These are phyloP conservation scores for Leccinum pachyderme DNA, from an alignment of 1,284 basidiomycete genomes.

Conservation along the genomic window DNA sequence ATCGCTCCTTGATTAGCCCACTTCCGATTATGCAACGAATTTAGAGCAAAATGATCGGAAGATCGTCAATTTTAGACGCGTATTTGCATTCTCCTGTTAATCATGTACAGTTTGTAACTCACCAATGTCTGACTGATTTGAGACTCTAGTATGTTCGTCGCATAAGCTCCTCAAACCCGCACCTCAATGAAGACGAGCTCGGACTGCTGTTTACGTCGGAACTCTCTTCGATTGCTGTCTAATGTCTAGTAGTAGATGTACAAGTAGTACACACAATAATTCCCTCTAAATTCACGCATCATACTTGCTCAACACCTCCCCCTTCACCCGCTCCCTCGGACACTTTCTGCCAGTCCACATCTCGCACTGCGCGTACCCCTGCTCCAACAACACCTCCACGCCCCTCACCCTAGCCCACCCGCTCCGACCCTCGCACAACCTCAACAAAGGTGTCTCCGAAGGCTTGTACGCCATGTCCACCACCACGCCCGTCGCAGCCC, in stretches of 20 bases:
- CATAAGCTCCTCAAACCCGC: neutral
- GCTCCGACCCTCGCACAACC: conserved; percentile 47
- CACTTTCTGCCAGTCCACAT: conserved; percentile 73
- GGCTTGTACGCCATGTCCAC: conserved; percentile 94
- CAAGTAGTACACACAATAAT: no score
- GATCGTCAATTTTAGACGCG: neutral
- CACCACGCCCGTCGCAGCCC: conserved; percentile 55
- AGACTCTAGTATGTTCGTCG: no score
- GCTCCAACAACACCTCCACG: conserved; percentile 82
- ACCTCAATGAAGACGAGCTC: neutral
- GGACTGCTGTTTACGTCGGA: no score
- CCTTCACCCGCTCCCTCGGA: conserved; percentile 47
- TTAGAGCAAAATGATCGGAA: neutral
- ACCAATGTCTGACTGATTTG: neutral
- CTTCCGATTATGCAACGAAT: neutral
- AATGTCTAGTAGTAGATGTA: no score
- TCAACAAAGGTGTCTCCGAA: conserved; percentile 66
- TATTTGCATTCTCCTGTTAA: neutral
- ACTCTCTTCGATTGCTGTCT: no score
- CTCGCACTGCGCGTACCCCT: conserved; percentile 84
- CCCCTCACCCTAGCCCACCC: conserved; percentile 79
- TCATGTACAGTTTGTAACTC: neutral
- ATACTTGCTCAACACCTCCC: conserved; percentile 52
- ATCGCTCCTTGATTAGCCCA: conserved; percentile 14
- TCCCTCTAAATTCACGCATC: conserved; percentile 6